Base-by-base conservation (phyloP, 768 basidiomycete genomes). In the Suillus bovinus region DNA sequence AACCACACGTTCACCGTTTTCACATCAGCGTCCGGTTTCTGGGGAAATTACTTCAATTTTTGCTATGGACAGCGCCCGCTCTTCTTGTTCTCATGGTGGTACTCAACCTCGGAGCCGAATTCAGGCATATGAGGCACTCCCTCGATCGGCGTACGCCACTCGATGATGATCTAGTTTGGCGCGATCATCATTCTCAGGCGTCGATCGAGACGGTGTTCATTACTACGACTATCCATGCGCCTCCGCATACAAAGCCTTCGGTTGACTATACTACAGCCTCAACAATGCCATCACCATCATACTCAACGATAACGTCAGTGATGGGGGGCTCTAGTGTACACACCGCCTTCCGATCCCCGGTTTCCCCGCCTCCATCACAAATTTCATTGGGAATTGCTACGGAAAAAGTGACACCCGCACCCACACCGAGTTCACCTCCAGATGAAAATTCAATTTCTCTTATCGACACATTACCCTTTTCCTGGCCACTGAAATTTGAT, bases 401-500 rank as follows among this genome's bases (percentile, higher is more conserved):
- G 20, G 60, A 39, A 22, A 34, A 31, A 34, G 16, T 29, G 42
- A 63, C 61, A 9, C 41, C 63, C 64, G 50, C 56, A 62, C 44
- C 63, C 56, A 52, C 66, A 14, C 39, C 65, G 49, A 59, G 65
- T 27, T 44, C 61, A 34, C 60, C 17, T 34, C 50, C 42, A 16
- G 50, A 47, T 49, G 73, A 68, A 54, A 67, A 63, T 20, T 68
- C 74, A 2, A 67, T 75, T 55, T 50, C 66, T 41, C 50, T 61
- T 5, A 62, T 67, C 42, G 54, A 69, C 14, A 34, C 53, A 34
- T 49, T 70, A 8, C 68, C 70, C 13, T 68, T 77, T 34, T 65
- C 76, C 3, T 77, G 76, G 76, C 60, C 70, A 2, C n/a, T 77
- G 46, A 68, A 55, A 63, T 52, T 68, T 24, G 67, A 76, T 34